A percentile compares a stretch with the other conserved stretches of the same genome.
Evolutionary conservation across 2,329 filamentous ascomycete genomes (phyloP).

Genomic region (Pestalotiopsis sp.): DNA sequence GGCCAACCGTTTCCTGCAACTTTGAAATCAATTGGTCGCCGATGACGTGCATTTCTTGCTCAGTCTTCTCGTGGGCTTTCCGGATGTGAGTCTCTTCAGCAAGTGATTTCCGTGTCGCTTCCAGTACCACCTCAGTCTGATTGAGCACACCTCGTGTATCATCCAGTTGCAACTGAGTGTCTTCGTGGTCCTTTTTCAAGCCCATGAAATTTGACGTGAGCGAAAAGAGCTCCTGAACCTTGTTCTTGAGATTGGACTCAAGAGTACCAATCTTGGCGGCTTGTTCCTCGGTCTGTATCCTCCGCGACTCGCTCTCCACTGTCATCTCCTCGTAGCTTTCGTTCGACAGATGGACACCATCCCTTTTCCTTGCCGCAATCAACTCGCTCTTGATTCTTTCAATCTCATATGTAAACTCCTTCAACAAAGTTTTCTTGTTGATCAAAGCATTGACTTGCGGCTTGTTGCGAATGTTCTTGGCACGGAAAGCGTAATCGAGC

Average conservation of each 20-base stretch:
- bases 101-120: constrained; percentile 73
- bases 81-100: constrained; percentile 79
- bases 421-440: constrained; percentile 88
- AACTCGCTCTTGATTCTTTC: constrained; percentile 93
- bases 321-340: constrained; percentile 90
- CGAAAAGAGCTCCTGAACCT: constrained; percentile 87
- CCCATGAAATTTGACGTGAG: constrained; percentile 85
- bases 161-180: constrained; percentile 70
- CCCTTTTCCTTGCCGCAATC: constrained; percentile 88
- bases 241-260: constrained; percentile 87
- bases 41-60: constrained; percentile 72
- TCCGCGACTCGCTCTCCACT: constrained; percentile 85
- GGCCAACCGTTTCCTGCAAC: constrained; percentile 73
- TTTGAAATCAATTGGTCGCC: constrained; percentile 78
- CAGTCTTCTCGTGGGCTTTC: constrained; percentile 84
- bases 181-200: constrained; percentile 87
- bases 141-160: constrained; percentile 81
- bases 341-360: constrained; percentile 90
- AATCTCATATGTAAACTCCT: constrained; percentile 89
- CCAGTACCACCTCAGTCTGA: constrained; percentile 83
- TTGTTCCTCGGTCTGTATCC: constrained; percentile 91
- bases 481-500: constrained; percentile 94
- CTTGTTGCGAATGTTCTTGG: constrained; percentile 98
- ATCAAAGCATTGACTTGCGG: constrained; percentile 91
- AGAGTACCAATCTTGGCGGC: constrained; percentile 89